phyloP scores from a whole-genome alignment of 345 rosid genomes.

The Eucalyptus brandiana region DNA sequence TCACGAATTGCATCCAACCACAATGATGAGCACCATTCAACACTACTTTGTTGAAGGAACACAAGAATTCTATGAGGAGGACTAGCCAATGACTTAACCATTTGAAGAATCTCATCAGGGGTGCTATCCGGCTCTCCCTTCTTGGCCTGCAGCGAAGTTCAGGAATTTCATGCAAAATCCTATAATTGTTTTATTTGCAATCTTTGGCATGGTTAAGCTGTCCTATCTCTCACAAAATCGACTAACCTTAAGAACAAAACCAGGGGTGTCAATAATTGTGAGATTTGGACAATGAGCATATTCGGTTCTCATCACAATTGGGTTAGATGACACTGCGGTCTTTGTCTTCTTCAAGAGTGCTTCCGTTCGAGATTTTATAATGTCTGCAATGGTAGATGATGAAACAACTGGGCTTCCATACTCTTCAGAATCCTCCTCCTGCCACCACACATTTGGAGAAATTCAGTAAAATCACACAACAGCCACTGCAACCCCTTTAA shows the following conservation, averaged over 20 bases:
- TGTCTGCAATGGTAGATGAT: conserved; percentile 64
- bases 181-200: not conserved
- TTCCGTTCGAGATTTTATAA: conserved; percentile 72
- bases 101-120: conserved; percentile 82
- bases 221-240: not conserved
- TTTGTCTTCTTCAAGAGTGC: conserved; percentile 57
- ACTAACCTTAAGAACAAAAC: conserved; percentile 87
- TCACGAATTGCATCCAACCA: conserved; percentile 92
- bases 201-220: not conserved
- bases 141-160: conserved; percentile 45
- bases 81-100: conserved; percentile 88
- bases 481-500: not conserved
- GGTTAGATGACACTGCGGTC: conserved; percentile 85
- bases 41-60: conserved; percentile 97
- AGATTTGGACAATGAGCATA: conserved; percentile 96
- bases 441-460: not conserved
- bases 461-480: not conserved
- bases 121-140: conserved; percentile 97
- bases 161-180: not conserved
- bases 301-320: conserved; percentile 96
- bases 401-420: conserved; percentile 72
- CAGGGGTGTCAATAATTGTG: conserved; percentile 94
- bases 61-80: conserved; percentile 92
- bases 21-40: conserved; percentile 95
- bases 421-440: conserved; percentile 95